Evolutionary conservation across 2,329 filamentous ascomycete genomes (phyloP), one percentile per base, ranked within the genome.

Genomic region (Colletotrichum trifolii): DNA sequence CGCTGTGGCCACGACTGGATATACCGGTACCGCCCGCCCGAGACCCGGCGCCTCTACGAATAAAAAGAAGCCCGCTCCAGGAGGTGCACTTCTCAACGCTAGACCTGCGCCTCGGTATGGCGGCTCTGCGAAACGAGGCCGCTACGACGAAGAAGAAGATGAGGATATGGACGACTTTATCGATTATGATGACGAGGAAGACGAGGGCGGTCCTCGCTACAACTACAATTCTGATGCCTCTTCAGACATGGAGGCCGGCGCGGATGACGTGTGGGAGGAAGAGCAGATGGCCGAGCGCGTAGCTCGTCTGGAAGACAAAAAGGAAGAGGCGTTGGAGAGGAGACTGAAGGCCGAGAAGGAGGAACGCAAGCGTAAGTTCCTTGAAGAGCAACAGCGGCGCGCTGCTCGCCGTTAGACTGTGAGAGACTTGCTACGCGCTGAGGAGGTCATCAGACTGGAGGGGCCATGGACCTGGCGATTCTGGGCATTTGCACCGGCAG

Each of bases 181-280:
- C 73, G 86, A 87, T 46, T 87, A 87, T 64, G 85, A 88, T 47
- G 85, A 87, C 0, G 85, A 86, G 6, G 76, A 74, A 2, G 71
- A 72, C 38, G 71, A 69, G 4, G 75, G 69, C 11, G 76, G 78
- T 8, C 79, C 76, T 38, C 77, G 78, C 6, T 83, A 85, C 66
- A 82, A 81, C 52, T 90, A 91, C 68, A 84, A 81, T 3, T 89
- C 87, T 1, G 90, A 91, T 59, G 87, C 75, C 6, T 91, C 89
- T 6, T 92, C 90, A 6, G 91, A 93, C 71, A 94, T 94, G 90
- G 91, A 94, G 75, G 92, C 90, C 2, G 91, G 90, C 39, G 75
- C 90, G 42, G 89, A 89, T 66, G 91, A 94, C 70, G 86, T 94
- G 56, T 90, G 93, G 66, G 80, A 84, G 40, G 92, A 95, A 74